These are phyloP conservation scores for Boeremia lycopersici DNA, from an alignment of 2,329 filamentous ascomycete genomes.

Conservation along the genomic window DNA sequence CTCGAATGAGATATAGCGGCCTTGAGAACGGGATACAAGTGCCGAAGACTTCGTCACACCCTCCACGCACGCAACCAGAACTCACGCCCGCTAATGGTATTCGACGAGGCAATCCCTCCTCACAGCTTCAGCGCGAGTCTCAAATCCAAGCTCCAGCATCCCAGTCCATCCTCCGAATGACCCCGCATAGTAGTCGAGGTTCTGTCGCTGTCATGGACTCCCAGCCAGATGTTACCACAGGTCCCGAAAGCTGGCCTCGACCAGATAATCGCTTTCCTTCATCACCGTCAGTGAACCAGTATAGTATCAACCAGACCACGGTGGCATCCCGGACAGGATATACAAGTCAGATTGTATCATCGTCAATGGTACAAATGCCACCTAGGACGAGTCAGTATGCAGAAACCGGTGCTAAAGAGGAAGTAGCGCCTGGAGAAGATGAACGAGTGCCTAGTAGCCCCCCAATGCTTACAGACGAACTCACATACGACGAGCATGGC, in stretches of 20 bases:
- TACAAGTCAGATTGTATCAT: conserved; percentile 40
- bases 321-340: conserved; percentile 36
- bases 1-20: conserved; percentile 20
- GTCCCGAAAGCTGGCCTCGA: conserved; percentile 32
- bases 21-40: conserved; percentile 39
- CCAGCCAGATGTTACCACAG: conserved; percentile 44
- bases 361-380: conserved; percentile 41
- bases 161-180: conserved; percentile 23
- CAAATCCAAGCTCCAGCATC: conserved; percentile 26
- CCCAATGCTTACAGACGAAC: conserved; percentile 30
- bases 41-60: conserved; percentile 47
- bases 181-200: conserved; percentile 40
- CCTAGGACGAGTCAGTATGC: conserved; percentile 26
- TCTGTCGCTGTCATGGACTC: conserved; percentile 54
- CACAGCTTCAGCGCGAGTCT: conserved; percentile 28
- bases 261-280: conserved; percentile 43
- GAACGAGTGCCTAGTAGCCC: conserved; percentile 48
- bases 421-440: conserved; percentile 25
- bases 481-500: conserved; percentile 34
- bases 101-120: conserved; percentile 25
- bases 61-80: conserved; percentile 33
- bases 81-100: conserved; percentile 24
- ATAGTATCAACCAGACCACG: conserved; percentile 46
- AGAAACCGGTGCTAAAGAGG: conserved; percentile 8
- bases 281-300: conserved; percentile 43